These are phyloP conservation scores for Ottelia alismoides DNA, from an alignment of 106 monocot genomes.

Conservation along the genomic window DNA sequence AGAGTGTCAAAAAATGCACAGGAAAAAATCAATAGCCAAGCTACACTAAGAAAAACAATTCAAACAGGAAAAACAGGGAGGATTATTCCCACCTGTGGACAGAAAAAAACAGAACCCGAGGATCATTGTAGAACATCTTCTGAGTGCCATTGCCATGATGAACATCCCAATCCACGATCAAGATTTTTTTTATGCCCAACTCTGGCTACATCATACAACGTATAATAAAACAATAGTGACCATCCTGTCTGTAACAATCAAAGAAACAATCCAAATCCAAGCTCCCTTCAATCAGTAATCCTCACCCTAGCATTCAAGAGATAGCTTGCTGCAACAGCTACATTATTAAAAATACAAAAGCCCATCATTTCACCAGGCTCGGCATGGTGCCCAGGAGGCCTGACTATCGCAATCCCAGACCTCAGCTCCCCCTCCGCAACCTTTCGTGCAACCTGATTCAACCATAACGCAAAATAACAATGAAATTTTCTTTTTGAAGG, in stretches of 20 bases:
- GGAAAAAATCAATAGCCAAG: too few relatives aligned
- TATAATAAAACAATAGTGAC: too few relatives aligned
- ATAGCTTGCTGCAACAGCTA: constrained; percentile 72
- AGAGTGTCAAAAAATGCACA: too few relatives aligned
- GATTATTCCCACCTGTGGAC: constrained; percentile 60
- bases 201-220: constrained; percentile 42
- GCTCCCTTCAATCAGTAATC: neutral
- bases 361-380: constrained; percentile 86
- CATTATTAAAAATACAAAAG: constrained; percentile 97
- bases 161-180: constrained; percentile 99
- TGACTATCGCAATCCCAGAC: constrained; percentile 79
- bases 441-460: constrained; percentile 48
- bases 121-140: constrained; percentile 77
- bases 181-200: constrained; percentile 74
- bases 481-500: neutral
- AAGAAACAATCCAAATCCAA: neutral
- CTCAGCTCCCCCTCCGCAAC: constrained; percentile 66
- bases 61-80: neutral
- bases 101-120: constrained; percentile 90
- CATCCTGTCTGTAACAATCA: neutral
- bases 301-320: constrained; percentile 71
- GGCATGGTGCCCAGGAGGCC: constrained; percentile 98
- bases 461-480: neutral
- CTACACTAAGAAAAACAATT: neutral
- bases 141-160: constrained; percentile 99